Conservation (phyloP, 208 protist species). For the Acanthamoeba lenticulata region DNA sequence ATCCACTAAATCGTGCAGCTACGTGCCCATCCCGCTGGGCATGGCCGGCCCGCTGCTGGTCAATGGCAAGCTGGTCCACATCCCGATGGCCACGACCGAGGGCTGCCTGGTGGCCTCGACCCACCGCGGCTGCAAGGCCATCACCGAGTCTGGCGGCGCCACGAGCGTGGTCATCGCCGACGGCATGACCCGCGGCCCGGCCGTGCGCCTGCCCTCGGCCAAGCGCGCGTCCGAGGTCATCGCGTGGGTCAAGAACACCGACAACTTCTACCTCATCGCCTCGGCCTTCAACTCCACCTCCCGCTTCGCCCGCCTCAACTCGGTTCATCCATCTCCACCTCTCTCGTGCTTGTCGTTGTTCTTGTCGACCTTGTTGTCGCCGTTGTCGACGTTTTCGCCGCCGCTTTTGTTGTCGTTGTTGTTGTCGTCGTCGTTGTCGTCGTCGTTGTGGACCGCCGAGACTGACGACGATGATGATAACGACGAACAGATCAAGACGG, state of each 20-base stretch:
- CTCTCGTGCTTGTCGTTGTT: neutral
- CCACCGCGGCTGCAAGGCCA: constrained; percentile 95
- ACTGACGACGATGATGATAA: too few species aligned
- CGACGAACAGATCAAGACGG: constrained; percentile 79
- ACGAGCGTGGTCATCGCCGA: constrained; percentile 91
- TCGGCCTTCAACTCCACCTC: constrained; percentile 95
- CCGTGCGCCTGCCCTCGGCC: constrained; percentile 89
- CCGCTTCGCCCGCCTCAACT: constrained; percentile 92
- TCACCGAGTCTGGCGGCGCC: constrained; percentile 91
- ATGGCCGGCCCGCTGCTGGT: constrained; percentile 95
- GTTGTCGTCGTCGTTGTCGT: neutral
- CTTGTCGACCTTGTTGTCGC: neutral
- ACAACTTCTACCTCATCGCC: constrained; percentile 90
- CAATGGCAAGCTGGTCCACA: constrained; percentile 90
- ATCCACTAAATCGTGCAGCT: constrained; percentile 70
- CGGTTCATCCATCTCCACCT: neutral
- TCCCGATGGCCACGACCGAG: constrained; percentile 98
- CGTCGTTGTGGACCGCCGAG: neutral
- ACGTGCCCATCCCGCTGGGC: constrained; percentile 96
- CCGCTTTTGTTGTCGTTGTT: neutral
- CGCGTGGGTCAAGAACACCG: constrained; percentile 89
- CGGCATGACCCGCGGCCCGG: constrained; percentile 97
- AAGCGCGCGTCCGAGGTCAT: constrained; percentile 89
- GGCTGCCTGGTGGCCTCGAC: constrained; percentile 97
- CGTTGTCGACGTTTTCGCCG: neutral